Base-by-base conservation (phyloP, 2,329 filamentous ascomycete species). In the Pestalotiopsis fici region DNA sequence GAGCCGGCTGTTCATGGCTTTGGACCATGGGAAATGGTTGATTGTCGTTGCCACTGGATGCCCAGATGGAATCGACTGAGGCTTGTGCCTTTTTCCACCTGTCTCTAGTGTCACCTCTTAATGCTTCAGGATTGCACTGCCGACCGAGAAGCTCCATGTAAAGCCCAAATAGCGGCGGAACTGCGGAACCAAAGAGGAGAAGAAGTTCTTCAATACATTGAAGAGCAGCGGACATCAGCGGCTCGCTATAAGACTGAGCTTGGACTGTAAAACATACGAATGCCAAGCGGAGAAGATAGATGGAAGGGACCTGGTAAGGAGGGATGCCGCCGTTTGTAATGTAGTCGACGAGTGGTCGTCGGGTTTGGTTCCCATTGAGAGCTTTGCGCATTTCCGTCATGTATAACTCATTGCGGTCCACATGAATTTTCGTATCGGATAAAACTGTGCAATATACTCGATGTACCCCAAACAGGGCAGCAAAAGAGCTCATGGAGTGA, bases 401-500 rank as follows among this genome's bases (percentile, higher is more conserved):
- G 37, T 70, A 71, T 47, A 35, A 63, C 31, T 73, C 70, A 5
- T 59, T 54, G 43, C 23, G 54, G 57, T 59, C 25, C 21, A 43
- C 21, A 39, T 65, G 47, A 12, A 28, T 7, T 15, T 60, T 23
- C 18, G 43, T 21, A 7, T 59, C 65, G 59, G 67, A 68, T 11
- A 69, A 35, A 18, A 60, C 64, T 13, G 57, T 60, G 13, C 70
- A 74, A 25, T 72, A 66, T 5, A 69, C 59, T 39, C 69, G 54
- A 59, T 71, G 71, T 9, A 72, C 69, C 21, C 67, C 66, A 47
- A 71, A 68, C 5, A 74, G 69, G 6, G 70, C 66, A 28, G 64
- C 59, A n/a, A 72, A 72, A 4, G 72, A 69, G 57, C 70, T 72
- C n/a, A 71, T 67, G 6, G 72, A 72, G 35, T 74, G 71, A 1